Percentiles rank a stretch among this genome's conserved stretches.
These are phyloP conservation scores for Vigna unguiculata DNA, from an alignment of 306 rosid species.

Conservation along the genomic window DNA sequence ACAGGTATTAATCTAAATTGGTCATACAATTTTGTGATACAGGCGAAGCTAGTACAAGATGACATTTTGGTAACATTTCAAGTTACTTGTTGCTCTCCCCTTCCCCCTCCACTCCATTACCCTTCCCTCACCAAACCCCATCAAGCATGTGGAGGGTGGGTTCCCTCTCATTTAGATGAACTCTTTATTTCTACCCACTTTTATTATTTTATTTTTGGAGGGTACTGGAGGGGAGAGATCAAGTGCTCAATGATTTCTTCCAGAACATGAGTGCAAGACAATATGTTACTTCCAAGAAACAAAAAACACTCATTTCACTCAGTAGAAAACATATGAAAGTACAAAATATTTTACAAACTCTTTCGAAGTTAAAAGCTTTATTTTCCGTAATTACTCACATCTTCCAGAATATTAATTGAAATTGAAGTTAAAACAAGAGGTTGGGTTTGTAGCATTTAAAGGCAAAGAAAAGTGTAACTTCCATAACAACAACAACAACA, in stretches of 20 bases:
- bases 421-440: slow-evolving; percentile 41
- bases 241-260: background rate
- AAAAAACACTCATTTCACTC: background rate
- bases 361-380: slow-evolving; percentile 22
- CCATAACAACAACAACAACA: slow-evolving; percentile 10
- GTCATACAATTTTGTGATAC: background rate
- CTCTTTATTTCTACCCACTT: background rate
- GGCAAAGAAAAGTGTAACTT: slow-evolving; percentile 29
- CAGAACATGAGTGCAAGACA: background rate
- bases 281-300: background rate
- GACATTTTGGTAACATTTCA: background rate
- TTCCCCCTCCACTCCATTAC: background rate
- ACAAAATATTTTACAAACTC: background rate
- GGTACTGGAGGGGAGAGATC: background rate
- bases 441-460: slow-evolving; percentile 21
- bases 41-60: background rate
- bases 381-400: slow-evolving; percentile 25
- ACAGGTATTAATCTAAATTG: background rate
- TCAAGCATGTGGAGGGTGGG: background rate
- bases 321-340: slow-evolving; percentile 3
- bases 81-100: background rate
- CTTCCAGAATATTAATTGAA: slow-evolving; percentile 32
- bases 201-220: background rate
- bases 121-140: background rate
- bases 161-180: slow-evolving; percentile 2